Base-by-base conservation (phyloP, 2,329 filamentous ascomycete genomes). In the Onygena corvina region DNA sequence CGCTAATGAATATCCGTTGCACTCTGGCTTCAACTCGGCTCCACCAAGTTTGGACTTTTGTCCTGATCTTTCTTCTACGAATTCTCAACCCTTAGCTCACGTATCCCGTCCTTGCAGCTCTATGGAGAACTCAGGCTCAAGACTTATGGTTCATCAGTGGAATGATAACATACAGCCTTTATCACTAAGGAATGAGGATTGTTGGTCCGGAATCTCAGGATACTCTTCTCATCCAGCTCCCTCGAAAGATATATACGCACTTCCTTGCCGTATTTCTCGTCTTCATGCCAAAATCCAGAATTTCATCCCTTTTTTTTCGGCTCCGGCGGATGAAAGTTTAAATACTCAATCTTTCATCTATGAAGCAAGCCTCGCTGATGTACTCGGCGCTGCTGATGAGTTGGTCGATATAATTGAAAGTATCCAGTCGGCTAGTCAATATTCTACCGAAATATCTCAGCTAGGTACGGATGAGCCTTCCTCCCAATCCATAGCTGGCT, bases 321-420 rank as follows among this genome's bases (percentile, higher is more conserved):
- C 25, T 8, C 4, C 14, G 11, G 14, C 42, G 8, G 7, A 4
- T 14, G 11, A 16, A 3, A 3, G 23, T 31, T 12, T 3, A 20
- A 18, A 46, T 30, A 11, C 42, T 3, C 7, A 9, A 18, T 11
- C 23, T 20, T 25, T 14, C 18, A 30, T 7, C 25, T 25, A 18
- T 6, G 23, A 31, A 12, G 5, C 42, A 11, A 30, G 21, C 23
- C 42, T 46, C 6, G 25, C 23, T 20, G 23, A 46, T 30, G 30
- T 46, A 9, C 42, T 46, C 23, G n/a, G 42, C 30, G 42, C 29
- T 21, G 18, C 42, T 29, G 42, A 46, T 12, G 29, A 46, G 11
- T 7, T 46, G 9, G 29, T 31, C 23, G 23, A 16, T 29, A 12
- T 46, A 16, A 46, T 30, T 9, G 27, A 30, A 12, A n/a, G 7